A percentile compares a stretch with the other conserved stretches of the same genome.
Conservation (phyloP, 371 early-diverging fungal genomes). For the Mucor velutinosus region DNA sequence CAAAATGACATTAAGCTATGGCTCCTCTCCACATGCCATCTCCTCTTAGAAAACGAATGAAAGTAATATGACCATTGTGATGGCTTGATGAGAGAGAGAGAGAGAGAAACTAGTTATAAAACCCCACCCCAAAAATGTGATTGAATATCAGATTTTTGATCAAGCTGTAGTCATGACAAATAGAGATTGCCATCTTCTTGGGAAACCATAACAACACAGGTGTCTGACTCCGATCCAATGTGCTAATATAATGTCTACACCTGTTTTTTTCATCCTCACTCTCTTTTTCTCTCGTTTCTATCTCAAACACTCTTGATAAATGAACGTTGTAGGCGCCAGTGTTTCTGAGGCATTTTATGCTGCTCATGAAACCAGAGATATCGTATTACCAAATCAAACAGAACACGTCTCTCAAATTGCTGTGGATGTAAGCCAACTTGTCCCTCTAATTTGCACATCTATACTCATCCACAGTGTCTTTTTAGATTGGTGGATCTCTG, state of each 20-base stretch:
- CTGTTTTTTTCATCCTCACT: not conserved
- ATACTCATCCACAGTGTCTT: too few relatives aligned
- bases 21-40: not conserved
- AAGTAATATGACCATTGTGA: not conserved
- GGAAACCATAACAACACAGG: not conserved
- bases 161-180: conserved; percentile 3
- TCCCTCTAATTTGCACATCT: too few relatives aligned
- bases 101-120: too few relatives aligned
- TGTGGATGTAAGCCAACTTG: conserved; percentile 68
- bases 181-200: conserved; percentile 1
- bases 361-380: conserved; percentile 70
- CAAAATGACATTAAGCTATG: not conserved
- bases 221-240: conserved; percentile 4
- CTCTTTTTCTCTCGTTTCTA: not conserved
- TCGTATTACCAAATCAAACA: conserved; percentile 84
- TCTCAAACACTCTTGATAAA: conserved; percentile 13
- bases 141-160: not conserved
- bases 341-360: conserved; percentile 64
- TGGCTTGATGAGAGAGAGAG: too few relatives aligned
- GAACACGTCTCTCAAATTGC: conserved; percentile 88
- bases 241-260: not conserved
- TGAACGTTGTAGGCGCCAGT: conserved; percentile 69
- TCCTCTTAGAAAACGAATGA: not conserved
- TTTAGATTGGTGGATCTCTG: conserved; percentile 87
- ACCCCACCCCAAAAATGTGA: not conserved